Evolutionary conservation across 192 early-diverging fungal species (phyloP).

Genomic region (Thoreauomyces humboldtii): DNA sequence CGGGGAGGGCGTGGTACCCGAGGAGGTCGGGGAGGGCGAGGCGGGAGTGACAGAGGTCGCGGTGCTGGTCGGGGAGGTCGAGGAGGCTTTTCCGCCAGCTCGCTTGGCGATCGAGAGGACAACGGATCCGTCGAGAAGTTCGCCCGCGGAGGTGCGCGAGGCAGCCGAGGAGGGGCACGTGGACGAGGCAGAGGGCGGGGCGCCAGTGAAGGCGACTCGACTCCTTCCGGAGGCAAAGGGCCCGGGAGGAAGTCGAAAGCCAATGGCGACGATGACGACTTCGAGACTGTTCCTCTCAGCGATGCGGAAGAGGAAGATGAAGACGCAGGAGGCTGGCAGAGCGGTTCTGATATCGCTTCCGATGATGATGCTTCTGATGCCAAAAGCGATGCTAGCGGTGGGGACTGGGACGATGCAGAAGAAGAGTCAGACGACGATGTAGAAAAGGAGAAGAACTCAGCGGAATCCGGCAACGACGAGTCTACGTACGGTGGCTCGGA

Average conservation of each 20-base stretch:
- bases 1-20: background rate
- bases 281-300: conserved; percentile 42
- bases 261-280: conserved; percentile 30
- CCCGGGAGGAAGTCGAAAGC: conserved; percentile 5
- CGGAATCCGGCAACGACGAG: conserved; percentile 18
- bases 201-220: background rate
- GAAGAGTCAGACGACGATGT: conserved; percentile 6
- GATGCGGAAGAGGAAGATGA: conserved; percentile 29
- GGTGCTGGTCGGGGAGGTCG: background rate
- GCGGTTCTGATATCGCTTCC: conserved; percentile 26
- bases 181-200: conserved; percentile 6
- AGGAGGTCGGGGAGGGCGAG: background rate
- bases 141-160: background rate
- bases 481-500: background rate
- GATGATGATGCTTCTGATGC: conserved; percentile 16
- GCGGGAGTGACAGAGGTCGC: background rate
- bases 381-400: background rate
- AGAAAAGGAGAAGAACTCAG: conserved; percentile 15
- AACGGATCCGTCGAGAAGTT: background rate
- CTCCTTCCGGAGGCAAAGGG: background rate
- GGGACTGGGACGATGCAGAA: background rate
- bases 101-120: background rate
- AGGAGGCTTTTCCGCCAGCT: background rate
- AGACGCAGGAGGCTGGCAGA: conserved; percentile 30
- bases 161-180: background rate